Base-by-base conservation (phyloP, 176 grass and related monocot species). In the Oryza glaberrima region DNA sequence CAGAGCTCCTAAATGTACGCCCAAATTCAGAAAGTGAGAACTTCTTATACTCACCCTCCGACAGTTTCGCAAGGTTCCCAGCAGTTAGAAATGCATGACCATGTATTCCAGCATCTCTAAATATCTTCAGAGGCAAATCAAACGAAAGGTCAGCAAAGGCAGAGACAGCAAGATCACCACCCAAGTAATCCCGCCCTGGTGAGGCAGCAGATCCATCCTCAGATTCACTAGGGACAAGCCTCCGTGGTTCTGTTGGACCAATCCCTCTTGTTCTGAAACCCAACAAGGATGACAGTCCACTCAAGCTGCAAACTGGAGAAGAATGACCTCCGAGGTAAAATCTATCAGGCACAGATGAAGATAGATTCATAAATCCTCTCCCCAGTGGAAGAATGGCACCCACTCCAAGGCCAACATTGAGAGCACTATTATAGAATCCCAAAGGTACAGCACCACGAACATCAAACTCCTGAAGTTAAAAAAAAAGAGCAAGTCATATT, bases 121-220 rank as follows among this genome's bases (percentile, higher is more conserved):
- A 86, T 77, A 94, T 6, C 60, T 89, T 94, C 54, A 92, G 70
- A 76, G 93, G 96, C 10, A 99, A 79, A 86, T 96, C 90, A 86
- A 96, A 99, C 60, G 91, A 95, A 67, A 96, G 83, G 78, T 99
- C 96, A 64, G 91, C 96, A 74, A 99, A 99, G 64, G 91, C 90
- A n/a, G 91, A 94, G 65, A 99, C 74, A 36, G 93, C 87, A 63
- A 96, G 76, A 89, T 96, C 90, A 49, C 96, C 93, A 81, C 96
- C 93, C 26, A 95, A 22, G 43, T 77, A 87, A 76, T 95, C 93
- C 78, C 83, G 86, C 84, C 82, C 76, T 76, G 76, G 89, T 75
- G 77, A 4, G 32, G 63, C 16, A 73, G 36, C 7, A 25, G 84
- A 73, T 43, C 69, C 77, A 90, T 72, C 71, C 14, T 90, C 86